Evolutionary conservation across 768 basidiomycete genomes (phyloP).

Genomic region (Tricholoma hemisulphureum): DNA sequence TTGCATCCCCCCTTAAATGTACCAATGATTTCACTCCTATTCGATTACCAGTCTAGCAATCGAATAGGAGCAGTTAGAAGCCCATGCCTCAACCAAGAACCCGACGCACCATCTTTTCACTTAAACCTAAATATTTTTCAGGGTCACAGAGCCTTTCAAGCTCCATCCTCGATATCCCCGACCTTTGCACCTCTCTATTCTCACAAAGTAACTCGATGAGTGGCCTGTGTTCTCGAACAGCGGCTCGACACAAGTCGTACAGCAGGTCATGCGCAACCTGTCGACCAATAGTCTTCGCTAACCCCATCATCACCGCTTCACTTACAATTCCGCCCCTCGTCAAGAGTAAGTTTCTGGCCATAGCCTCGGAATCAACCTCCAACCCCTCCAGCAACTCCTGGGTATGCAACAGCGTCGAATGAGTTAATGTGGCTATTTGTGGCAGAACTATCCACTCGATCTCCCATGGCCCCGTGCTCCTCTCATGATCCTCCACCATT

Average conservation of each 20-base stretch:
- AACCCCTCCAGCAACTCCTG: slow-evolving; percentile 35
- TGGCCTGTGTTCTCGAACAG: slow-evolving; percentile 22
- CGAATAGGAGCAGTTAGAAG: too few species aligned
- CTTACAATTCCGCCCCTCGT: slow-evolving; percentile 42
- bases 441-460: slow-evolving; percentile 50
- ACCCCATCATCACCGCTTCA: slow-evolving; percentile 49
- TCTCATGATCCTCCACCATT: slow-evolving; percentile 49
- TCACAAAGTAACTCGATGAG: slow-evolving; percentile 33
- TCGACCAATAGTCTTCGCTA: slow-evolving; percentile 41
- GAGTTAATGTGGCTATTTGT: slow-evolving; percentile 43
- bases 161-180: slow-evolving; percentile 24
- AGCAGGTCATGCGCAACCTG: slow-evolving; percentile 45
- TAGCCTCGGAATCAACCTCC: slow-evolving; percentile 39
- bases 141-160: slow-evolving; percentile 38
- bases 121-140: slow-evolving; percentile 37
- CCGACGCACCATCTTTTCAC: slow-evolving; percentile 28
- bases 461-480: slow-evolving; percentile 49
- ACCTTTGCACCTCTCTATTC: slow-evolving; percentile 25
- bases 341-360: slow-evolving; percentile 38
- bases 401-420: slow-evolving; percentile 39
- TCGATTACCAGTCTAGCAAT: too few species aligned
- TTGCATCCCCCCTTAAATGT: too few species aligned
- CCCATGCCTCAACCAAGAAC: too few species aligned
- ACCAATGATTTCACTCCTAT: too few species aligned
- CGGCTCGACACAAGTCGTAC: slow-evolving; percentile 39